These are phyloP conservation scores for Chiua virens DNA, from an alignment of 768 basidiomycete species.

Conservation along the genomic window DNA sequence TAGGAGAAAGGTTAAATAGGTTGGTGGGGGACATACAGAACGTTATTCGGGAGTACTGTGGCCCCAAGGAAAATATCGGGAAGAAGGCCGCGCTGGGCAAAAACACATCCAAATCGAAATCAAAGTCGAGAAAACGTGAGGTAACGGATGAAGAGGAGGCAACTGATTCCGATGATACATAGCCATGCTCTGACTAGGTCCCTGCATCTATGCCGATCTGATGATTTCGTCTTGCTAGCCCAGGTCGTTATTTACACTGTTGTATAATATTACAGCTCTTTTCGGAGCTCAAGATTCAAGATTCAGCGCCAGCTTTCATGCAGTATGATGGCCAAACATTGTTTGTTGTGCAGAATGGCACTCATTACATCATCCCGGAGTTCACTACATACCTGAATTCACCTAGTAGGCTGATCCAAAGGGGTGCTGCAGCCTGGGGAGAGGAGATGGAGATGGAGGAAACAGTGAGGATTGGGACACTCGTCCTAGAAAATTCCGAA, in stretches of 20 bases:
- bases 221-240: too few relatives aligned
- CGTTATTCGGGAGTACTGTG: conserved; percentile 12
- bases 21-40: conserved; percentile 13
- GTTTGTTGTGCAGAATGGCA: too few relatives aligned
- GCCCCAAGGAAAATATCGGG: conserved; percentile 4
- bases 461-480: conserved; percentile 12
- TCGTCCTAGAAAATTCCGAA: conserved; percentile 4
- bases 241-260: too few relatives aligned
- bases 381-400: background rate
- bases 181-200: conserved; percentile 2
- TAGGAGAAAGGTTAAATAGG: conserved; percentile 1
- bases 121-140: conserved; percentile 7
- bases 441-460: conserved; percentile 18
- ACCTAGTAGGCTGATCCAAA: conserved; percentile 3
- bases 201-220: too few relatives aligned
- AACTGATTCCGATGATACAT: conserved; percentile 1
- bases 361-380: too few relatives aligned
- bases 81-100: background rate
- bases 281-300: too few relatives aligned
- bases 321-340: too few relatives aligned
- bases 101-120: conserved; percentile 1
- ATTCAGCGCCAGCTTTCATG: too few relatives aligned
- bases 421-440: conserved; percentile 20
- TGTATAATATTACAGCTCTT: too few relatives aligned
- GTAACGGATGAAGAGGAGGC: background rate